Evolutionary conservation across 2,329 filamentous ascomycete genomes (phyloP).

Genomic region (Ophiosphaerella korrae): DNA sequence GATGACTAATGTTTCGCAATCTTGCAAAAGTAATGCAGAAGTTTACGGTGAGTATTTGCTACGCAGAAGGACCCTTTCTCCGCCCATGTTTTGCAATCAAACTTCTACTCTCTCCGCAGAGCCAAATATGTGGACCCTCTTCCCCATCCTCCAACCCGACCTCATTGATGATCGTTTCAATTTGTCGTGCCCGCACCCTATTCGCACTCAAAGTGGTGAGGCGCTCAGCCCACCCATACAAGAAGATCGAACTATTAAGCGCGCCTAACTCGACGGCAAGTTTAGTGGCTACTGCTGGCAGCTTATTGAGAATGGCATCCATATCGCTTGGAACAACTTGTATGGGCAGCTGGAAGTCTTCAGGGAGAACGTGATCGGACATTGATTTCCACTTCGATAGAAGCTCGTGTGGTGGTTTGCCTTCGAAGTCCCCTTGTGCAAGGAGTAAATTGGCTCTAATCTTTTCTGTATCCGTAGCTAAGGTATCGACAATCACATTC

Average conservation of each 20-base stretch:
- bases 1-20: too few relatives aligned
- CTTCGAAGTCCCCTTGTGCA: constrained; percentile 45
- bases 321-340: constrained; percentile 56
- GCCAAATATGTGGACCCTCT: constrained; percentile 66
- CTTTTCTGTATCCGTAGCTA: constrained; percentile 51
- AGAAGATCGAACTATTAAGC: constrained; percentile 72
- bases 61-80: constrained; percentile 13
- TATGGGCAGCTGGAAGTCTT: constrained; percentile 66
- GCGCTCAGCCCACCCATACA: constrained; percentile 69
- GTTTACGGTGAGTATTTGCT: too few relatives aligned
- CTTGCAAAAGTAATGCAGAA: too few relatives aligned
- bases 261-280: constrained; percentile 58
- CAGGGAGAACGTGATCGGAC: constrained; percentile 61
- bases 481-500: constrained; percentile 48
- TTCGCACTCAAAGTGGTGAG: constrained; percentile 75
- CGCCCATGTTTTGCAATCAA: constrained; percentile 64
- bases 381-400: constrained; percentile 42
- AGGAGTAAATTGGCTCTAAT: constrained; percentile 64
- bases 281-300: constrained; percentile 54
- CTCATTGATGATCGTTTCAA: constrained; percentile 64
- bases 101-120: constrained; percentile 68
- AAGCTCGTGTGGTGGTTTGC: constrained; percentile 17
- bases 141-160: constrained; percentile 57
- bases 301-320: constrained; percentile 35
- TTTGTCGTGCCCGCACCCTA: constrained; percentile 67